Conservation (phyloP, 2,329 filamentous ascomycete species). For the Ceratocystiopsis sp. region DNA sequence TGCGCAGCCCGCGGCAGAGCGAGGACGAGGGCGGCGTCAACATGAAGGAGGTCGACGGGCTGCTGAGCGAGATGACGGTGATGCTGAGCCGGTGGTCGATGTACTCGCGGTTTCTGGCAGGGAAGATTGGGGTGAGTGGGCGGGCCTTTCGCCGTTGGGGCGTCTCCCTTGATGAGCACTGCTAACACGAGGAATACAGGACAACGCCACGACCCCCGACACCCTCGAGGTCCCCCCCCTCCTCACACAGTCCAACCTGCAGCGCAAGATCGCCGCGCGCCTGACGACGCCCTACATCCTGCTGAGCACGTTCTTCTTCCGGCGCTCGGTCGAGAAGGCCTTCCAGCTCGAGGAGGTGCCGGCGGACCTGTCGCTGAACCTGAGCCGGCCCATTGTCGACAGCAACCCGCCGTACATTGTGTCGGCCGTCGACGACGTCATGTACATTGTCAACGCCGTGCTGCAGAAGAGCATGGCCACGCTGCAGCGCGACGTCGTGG, state of each 20-base stretch:
- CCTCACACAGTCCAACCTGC: slow-evolving; percentile 60
- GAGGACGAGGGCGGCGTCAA: slow-evolving; percentile 92
- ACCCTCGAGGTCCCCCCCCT: slow-evolving; percentile 48
- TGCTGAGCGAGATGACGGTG: slow-evolving; percentile 73
- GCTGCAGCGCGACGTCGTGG: slow-evolving; percentile 61
- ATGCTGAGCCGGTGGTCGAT: slow-evolving; percentile 92
- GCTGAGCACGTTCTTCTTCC: slow-evolving; percentile 94
- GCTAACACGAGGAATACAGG: neutral
- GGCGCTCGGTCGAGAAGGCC: slow-evolving; percentile 88
- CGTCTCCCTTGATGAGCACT: no score
- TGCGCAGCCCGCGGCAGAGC: slow-evolving; percentile 36
- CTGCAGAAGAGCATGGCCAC: slow-evolving; percentile 76
- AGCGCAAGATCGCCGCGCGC: slow-evolving; percentile 58
- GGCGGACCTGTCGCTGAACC: slow-evolving; percentile 57
- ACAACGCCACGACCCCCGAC: slow-evolving; percentile 3
- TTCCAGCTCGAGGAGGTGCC: slow-evolving; percentile 93
- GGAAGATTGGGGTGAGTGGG: slow-evolving; percentile 45
- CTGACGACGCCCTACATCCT: slow-evolving; percentile 70
- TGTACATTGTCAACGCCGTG: slow-evolving; percentile 96
- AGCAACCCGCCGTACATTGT: slow-evolving; percentile 81
- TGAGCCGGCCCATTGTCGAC: slow-evolving; percentile 47
- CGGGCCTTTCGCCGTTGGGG: no score
- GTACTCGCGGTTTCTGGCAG: slow-evolving; percentile 75
- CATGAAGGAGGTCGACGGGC: slow-evolving; percentile 85
- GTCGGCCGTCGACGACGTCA: slow-evolving; percentile 91